Conservation (phyloP, 2,329 filamentous ascomycete species). For the Cordyceps javanica region DNA sequence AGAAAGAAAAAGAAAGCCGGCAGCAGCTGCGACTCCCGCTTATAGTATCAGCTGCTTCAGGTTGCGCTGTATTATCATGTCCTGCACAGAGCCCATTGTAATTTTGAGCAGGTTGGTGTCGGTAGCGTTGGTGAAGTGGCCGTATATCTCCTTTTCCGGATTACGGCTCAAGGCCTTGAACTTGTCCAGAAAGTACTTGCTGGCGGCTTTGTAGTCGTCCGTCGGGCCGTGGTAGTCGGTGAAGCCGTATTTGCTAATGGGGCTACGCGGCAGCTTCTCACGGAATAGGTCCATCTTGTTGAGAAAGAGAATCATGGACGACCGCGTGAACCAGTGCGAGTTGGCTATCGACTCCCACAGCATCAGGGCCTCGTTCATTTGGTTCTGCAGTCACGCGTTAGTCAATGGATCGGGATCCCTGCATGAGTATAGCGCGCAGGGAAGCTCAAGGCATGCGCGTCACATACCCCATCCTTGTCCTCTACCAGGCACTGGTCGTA, state of each 20-base stretch:
- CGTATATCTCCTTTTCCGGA: slow-evolving; percentile 57
- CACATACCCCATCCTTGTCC: slow-evolving; percentile 88
- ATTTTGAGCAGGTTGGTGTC: slow-evolving; percentile 74
- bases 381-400: slow-evolving; percentile 51
- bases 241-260: slow-evolving; percentile 68
- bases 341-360: slow-evolving; percentile 81
- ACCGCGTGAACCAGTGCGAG: slow-evolving; percentile 79
- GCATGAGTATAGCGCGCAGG: neutral
- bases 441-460: neutral
- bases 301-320: slow-evolving; percentile 75
- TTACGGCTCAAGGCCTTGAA: slow-evolving; percentile 71
- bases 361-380: slow-evolving; percentile 88
- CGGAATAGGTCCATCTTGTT: slow-evolving; percentile 87
- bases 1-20: neutral
- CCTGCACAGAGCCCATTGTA: slow-evolving; percentile 79
- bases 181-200: slow-evolving; percentile 77
- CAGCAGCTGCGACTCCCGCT: neutral
- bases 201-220: slow-evolving; percentile 66
- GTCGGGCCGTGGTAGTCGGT: slow-evolving; percentile 70
- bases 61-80: slow-evolving; percentile 83
- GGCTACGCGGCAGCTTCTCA: slow-evolving; percentile 64
- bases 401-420: neutral
- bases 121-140: slow-evolving; percentile 56
- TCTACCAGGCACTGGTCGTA: slow-evolving; percentile 96
- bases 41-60: slow-evolving; percentile 71